A percentile compares a stretch with the other conserved stretches of the same genome.
These are phyloP conservation scores for Wallacemonas sp. DNA, from an alignment of 208 protist species.

Conservation along the genomic window DNA sequence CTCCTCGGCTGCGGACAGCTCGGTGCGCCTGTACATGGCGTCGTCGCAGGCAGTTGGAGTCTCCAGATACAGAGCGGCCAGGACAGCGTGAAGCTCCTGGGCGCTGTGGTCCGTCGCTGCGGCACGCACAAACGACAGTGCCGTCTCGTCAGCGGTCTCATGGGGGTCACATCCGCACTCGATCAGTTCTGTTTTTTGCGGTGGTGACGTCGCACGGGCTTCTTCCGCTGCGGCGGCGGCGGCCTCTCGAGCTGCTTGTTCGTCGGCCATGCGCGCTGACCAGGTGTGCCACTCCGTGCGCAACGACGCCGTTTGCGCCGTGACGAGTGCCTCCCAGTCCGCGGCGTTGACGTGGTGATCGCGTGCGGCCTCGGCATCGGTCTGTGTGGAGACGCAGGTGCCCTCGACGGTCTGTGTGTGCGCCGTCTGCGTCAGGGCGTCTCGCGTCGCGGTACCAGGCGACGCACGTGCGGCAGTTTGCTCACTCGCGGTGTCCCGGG, in stretches of 20 bases:
- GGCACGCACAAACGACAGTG: neutral
- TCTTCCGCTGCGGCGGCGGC: neutral
- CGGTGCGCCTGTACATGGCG: neutral
- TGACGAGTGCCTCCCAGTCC: neutral
- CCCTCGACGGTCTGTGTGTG: too few relatives aligned
- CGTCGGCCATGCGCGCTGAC: neutral
- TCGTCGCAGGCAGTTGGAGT: neutral
- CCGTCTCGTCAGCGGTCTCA: neutral
- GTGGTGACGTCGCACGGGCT: neutral
- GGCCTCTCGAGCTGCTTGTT: neutral
- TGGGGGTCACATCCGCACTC: neutral
- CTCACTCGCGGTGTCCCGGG: too few relatives aligned
- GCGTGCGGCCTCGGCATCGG: too few relatives aligned
- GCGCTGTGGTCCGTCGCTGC: neutral
- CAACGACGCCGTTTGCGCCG: slow-evolving; percentile 1
- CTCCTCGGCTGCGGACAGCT: neutral
- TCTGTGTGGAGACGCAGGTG: too few relatives aligned
- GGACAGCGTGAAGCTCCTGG: neutral
- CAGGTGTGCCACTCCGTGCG: slow-evolving; percentile 12
- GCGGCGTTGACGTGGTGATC: neutral
- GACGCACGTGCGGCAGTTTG: too few relatives aligned
- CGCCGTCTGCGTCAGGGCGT: too few relatives aligned
- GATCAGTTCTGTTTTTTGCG: neutral
- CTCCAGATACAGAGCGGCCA: neutral
- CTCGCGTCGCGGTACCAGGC: too few relatives aligned